A percentile compares a stretch with the other conserved stretches of the same genome.
These are phyloP conservation scores for Sclerotinia trifoliorum DNA, from an alignment of 2,329 filamentous ascomycete species.

Conservation along the genomic window DNA sequence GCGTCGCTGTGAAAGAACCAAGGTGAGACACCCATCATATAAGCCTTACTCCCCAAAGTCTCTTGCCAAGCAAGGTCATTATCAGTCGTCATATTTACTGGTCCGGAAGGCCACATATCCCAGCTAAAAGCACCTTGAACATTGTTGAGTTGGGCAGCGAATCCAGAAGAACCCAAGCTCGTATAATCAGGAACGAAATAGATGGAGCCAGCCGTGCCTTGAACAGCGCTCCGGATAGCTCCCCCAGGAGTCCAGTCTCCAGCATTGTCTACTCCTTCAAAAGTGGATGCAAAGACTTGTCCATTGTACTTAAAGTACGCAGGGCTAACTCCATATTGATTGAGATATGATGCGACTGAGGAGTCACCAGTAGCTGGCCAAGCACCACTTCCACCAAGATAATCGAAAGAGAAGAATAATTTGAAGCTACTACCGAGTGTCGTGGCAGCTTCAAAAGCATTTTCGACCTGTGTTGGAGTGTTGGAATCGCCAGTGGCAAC, in stretches of 20 bases:
- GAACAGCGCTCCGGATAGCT: slow-evolving; percentile 41
- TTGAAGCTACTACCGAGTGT: slow-evolving; percentile 32
- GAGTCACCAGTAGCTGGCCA: slow-evolving; percentile 36
- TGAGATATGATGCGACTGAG: slow-evolving; percentile 36
- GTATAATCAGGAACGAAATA: slow-evolving; percentile 51
- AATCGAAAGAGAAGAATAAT: slow-evolving; percentile 42
- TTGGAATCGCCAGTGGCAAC: slow-evolving; percentile 38
- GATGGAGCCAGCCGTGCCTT: slow-evolving; percentile 35
- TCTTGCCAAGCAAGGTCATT: slow-evolving; percentile 45
- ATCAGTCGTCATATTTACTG: slow-evolving; percentile 41
- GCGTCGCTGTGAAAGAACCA: slow-evolving; percentile 60
- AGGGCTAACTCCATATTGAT: slow-evolving; percentile 37
- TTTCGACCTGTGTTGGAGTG: slow-evolving; percentile 40
- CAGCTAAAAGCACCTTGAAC: slow-evolving; percentile 45
- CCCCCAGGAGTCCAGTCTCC: slow-evolving; percentile 44
- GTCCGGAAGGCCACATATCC: slow-evolving; percentile 46
- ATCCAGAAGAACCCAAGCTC: slow-evolving; percentile 40
- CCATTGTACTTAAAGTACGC: slow-evolving; percentile 43
- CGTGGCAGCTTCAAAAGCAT: slow-evolving; percentile 41
- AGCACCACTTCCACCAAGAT: slow-evolving; percentile 33
- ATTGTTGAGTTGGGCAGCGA: slow-evolving; percentile 35
- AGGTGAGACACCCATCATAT: slow-evolving; percentile 57
- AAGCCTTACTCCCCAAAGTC: slow-evolving; percentile 42
- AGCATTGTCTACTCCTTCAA: slow-evolving; percentile 47
- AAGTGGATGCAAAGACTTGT: slow-evolving; percentile 51